phyloP scores from a whole-genome alignment of 2,329 filamentous ascomycete species.

The Ophiocordyceps camponoti-floridani region DNA sequence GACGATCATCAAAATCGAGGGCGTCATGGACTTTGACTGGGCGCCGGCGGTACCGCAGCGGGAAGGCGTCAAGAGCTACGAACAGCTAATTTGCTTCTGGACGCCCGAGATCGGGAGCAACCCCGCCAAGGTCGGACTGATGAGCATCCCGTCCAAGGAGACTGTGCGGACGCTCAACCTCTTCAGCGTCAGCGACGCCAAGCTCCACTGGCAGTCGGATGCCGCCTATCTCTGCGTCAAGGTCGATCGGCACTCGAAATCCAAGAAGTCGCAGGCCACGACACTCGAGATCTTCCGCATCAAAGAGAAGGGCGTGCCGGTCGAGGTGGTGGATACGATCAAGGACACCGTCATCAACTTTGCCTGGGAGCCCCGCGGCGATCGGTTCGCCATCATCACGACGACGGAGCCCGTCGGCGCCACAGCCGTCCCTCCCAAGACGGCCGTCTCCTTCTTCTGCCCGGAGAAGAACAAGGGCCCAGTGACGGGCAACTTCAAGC shows the following conservation, averaged over 20 bases:
- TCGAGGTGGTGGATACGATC: conserved; percentile 93
- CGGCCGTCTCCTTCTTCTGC: conserved; percentile 87
- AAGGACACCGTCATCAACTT: conserved; percentile 99
- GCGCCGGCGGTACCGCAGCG: conserved; percentile 67
- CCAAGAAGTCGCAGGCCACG: conserved; percentile 92
- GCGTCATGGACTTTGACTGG: conserved; percentile 97
- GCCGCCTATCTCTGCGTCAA: conserved; percentile 92
- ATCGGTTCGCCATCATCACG: conserved; percentile 93
- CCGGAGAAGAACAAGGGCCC: conserved; percentile 82
- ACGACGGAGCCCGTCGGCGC: conserved; percentile 66
- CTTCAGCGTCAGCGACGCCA: conserved; percentile 94
- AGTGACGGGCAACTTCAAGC: conserved; percentile 82
- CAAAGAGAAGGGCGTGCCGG: conserved; percentile 91
- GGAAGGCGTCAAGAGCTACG: conserved; percentile 76
- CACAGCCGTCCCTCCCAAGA: conserved; percentile 80
- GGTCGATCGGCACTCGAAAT: conserved; percentile 96
- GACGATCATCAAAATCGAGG: conserved; percentile 87
- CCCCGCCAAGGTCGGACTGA: conserved; percentile 88
- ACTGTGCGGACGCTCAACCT: conserved; percentile 87
- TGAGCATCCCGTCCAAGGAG: conserved; percentile 91
- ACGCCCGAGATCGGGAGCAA: conserved; percentile 96
- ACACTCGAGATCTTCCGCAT: conserved; percentile 98
- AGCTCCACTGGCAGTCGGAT: conserved; percentile 97
- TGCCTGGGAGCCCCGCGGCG: conserved; percentile 96
- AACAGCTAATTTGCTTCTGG: conserved; percentile 97